A percentile compares a stretch with the other conserved stretches of the same genome.
Evolutionary conservation across 2,329 filamentous ascomycete species (phyloP).

Genomic region (Xylaria sp.): DNA sequence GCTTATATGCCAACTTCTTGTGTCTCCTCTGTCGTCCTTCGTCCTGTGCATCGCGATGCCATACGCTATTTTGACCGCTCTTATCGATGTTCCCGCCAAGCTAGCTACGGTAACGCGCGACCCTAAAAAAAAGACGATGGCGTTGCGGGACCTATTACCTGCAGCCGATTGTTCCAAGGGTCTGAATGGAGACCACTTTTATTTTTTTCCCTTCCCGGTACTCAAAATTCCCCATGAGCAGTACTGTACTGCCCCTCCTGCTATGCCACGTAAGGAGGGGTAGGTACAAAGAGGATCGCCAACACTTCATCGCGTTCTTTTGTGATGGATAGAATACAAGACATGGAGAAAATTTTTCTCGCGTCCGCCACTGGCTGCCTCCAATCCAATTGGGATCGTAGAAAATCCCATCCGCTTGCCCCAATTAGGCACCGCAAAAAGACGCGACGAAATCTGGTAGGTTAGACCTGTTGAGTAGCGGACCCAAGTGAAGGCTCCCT

Average conservation of each 20-base stretch:
- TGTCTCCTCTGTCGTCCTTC: not conserved
- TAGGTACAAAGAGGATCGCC: not conserved
- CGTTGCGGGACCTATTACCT: constrained; percentile 15
- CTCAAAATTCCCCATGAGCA: not conserved
- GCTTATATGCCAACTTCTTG: not conserved
- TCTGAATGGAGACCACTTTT: constrained; percentile 20
- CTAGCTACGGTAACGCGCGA: constrained; percentile 4
- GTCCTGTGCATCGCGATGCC: not conserved
- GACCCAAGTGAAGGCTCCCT: constrained; percentile 6
- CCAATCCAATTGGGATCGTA: constrained; percentile 2
- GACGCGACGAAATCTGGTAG: constrained; percentile 1
- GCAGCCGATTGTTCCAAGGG: constrained; percentile 16
- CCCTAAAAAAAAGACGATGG: constrained; percentile 9
- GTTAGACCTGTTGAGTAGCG: constrained; percentile 11
- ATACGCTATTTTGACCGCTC: constrained; percentile 28
- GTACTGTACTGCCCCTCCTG: constrained; percentile 20
- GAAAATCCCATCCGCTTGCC: constrained; percentile 15
- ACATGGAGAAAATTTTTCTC: constrained; percentile 24
- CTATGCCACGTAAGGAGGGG: constrained; percentile 32
- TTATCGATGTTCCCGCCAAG: constrained; percentile 12
- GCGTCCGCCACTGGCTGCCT: not conserved
- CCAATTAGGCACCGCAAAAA: constrained; percentile 12
- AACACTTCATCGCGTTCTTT: not conserved
- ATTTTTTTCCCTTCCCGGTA: not conserved
- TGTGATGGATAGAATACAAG: not conserved